Base-by-base conservation (phyloP, 768 basidiomycete genomes). In the Pisolithus albus region DNA sequence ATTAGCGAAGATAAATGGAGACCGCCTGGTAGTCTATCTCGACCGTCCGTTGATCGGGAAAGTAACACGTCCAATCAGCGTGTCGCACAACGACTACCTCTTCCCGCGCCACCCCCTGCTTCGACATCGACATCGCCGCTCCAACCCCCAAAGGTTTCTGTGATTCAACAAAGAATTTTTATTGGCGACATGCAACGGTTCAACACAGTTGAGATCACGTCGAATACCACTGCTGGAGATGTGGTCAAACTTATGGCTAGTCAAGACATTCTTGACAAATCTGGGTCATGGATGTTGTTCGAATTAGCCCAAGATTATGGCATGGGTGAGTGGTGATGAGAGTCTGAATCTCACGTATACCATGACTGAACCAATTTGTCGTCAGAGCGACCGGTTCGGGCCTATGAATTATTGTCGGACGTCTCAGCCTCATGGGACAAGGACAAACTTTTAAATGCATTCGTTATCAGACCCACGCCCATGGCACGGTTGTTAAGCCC, bases 231-330 rank as follows among this genome's bases (percentile, higher is more conserved):
- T 24, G 89, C 90, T 8, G 76, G 81, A 34, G 87, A 92, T 50
- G 80, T 94, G 6, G 67, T 95, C 49, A 71, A 76, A 11, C 70
- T 80, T 61, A 74, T 92, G 24, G 79, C 84, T 39, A 68, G 69
- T 16, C 81, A 86, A 61, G 88, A 87, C 10, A 77, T 80, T 50
- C 66, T 95, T 41, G 77, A 77, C 40, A 78, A 79, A 43, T 72
- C 67, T n/a, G 82, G 76, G 5, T 83, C 80, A 6, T 96, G 91
- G 89, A 92, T 93, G 78, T 65, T 98, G 26, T 94, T 80, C 65
- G 95, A 98, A 70, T 68, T 94, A 26, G 88, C 88, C 32, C 86
- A 90, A 56, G 89, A 93, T 61, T 86, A 93, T 62, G 93, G 92
- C 52, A 87, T 94, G 83, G 93, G 93, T 94, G 63, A 51, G 81